Evolutionary conservation across 768 basidiomycete genomes (phyloP), one percentile per base, ranked within the genome.

Genomic region (Pleurotus ostreatus): DNA sequence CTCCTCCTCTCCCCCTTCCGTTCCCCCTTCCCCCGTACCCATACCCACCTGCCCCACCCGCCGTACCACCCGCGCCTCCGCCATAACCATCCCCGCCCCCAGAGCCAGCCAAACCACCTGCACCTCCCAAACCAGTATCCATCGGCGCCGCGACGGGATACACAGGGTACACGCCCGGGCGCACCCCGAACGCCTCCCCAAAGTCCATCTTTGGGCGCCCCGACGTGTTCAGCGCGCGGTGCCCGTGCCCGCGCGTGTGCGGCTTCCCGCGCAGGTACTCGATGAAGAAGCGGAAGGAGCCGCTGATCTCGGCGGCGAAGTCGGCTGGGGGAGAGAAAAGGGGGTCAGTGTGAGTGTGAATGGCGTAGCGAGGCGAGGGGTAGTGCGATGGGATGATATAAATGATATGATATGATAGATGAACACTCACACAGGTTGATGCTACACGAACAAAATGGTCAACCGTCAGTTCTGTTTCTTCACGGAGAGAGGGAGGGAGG

Each of bases 231-330:
- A 45, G 61, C 25, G 56, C 60, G 4, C 51, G 52, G 16, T 46
- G 41, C 2, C 40, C 23, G 58, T 62, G 62, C n/a, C 63, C 56
- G 46, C 65, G 62, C 12, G 66, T 40, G 5, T 59, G 48, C 5
- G 67, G 66, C 38, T 67, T 70, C 20, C 70, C 69, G 15, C 62
- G 63, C 5, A 70, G 56, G 59, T 66, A 74, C 62, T 73, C 71
- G 57, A 79, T 60, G 70, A 85, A 91, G 73, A 81, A 92, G 55
- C 72, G 74, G 58, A 89, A 57, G 2, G 89, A 89, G 56, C 72
- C 67, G 25, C 64, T 65, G 16, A 92, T 91, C 69, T 94, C 92
- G 46, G 70, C 43, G 1, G 66, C 60, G 63, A 92, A 91, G 65
- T 93, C 90, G 60, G 71, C 85, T 87, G 16, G 47, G 15, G 47